A percentile compares a stretch with the other conserved stretches of the same genome.
phyloP scores from a whole-genome alignment of 2,329 filamentous ascomycete species.

The Diaporthe citriasiana region DNA sequence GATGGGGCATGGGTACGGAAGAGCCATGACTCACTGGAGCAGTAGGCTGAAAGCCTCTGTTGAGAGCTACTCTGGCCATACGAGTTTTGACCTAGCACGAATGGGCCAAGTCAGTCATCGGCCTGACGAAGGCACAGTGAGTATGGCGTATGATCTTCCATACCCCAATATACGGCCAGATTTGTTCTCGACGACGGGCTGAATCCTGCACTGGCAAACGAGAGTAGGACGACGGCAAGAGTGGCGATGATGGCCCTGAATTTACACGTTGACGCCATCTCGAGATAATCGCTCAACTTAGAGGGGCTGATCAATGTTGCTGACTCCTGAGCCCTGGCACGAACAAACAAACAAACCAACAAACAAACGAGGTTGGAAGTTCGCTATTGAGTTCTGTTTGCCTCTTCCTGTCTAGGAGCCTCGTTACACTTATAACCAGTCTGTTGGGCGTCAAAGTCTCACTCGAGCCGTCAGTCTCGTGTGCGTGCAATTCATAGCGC shows the following conservation, averaged over 20 bases:
- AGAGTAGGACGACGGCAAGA: constrained; percentile 42
- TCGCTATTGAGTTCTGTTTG: not conserved
- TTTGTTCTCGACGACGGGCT: constrained; percentile 63
- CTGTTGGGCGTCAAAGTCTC: constrained; percentile 5
- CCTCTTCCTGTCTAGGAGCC: not conserved
- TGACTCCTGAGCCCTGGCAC: too few relatives aligned
- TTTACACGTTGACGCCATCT: constrained; percentile 22
- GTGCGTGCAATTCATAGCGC: not conserved
- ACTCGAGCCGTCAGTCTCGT: constrained; percentile 1
- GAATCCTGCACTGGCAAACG: constrained; percentile 58
- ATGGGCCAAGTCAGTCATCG: not conserved
- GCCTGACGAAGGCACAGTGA: not conserved
- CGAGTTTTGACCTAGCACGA: constrained; percentile 70
- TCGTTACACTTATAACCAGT: constrained; percentile 28
- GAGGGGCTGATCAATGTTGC: too few relatives aligned
- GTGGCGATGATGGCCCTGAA: constrained; percentile 2
- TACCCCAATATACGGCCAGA: constrained; percentile 77
- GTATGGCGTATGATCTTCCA: constrained; percentile 42
- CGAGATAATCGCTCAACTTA: not conserved
- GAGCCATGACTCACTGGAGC: constrained; percentile 62
- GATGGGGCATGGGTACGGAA: not conserved
- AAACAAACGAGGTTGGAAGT: not conserved
- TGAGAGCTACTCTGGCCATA: constrained; percentile 64
- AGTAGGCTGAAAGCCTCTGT: constrained; percentile 70
- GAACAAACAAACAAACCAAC: not conserved